These are phyloP conservation scores for Boletus coccyginus DNA, from an alignment of 768 basidiomycete species.

Conservation along the genomic window DNA sequence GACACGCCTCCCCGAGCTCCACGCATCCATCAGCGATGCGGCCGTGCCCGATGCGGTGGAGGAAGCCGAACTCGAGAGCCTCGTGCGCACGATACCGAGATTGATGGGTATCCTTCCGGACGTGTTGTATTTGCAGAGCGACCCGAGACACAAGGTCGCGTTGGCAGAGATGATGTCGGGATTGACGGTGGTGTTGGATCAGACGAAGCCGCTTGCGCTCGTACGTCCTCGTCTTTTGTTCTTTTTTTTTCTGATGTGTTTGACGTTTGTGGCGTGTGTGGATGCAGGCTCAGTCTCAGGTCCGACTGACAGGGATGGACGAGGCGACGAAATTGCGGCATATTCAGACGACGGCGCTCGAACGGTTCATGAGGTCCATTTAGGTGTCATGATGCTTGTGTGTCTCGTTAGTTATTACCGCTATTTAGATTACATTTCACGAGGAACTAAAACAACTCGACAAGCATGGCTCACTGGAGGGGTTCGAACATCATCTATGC, in stretches of 20 bases:
- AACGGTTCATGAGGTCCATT: slow-evolving; percentile 63
- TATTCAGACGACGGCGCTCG: slow-evolving; percentile 60
- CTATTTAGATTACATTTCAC: slow-evolving; percentile 19
- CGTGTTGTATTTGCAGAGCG: slow-evolving; percentile 52
- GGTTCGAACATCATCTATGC: too few species aligned
- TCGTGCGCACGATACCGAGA: slow-evolving; percentile 58
- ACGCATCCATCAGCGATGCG: slow-evolving; percentile 42
- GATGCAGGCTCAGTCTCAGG: slow-evolving; percentile 38
- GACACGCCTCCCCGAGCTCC: slow-evolving; percentile 55
- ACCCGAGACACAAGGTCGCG: slow-evolving; percentile 68
- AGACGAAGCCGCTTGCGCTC: slow-evolving; percentile 55
- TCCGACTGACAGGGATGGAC: slow-evolving; percentile 46
- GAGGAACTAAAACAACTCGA: background rate
- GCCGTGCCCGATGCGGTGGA: slow-evolving; percentile 45
- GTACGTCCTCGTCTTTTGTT: slow-evolving; percentile 39
- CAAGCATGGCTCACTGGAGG: background rate
- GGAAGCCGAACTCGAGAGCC: slow-evolving; percentile 55
- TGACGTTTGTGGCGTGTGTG: background rate
- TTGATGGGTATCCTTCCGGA: slow-evolving; percentile 69
- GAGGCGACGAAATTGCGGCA: slow-evolving; percentile 61
- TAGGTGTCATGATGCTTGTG: slow-evolving; percentile 29
- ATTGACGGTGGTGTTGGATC: slow-evolving; percentile 59
- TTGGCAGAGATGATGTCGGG: slow-evolving; percentile 68
- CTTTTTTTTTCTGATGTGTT: background rate
- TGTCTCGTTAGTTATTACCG: slow-evolving; percentile 9